Percentiles rank a stretch among this genome's conserved stretches.
Evolutionary conservation across 2,329 filamentous ascomycete genomes (phyloP).

Genomic region (Colletotrichum sp.): DNA sequence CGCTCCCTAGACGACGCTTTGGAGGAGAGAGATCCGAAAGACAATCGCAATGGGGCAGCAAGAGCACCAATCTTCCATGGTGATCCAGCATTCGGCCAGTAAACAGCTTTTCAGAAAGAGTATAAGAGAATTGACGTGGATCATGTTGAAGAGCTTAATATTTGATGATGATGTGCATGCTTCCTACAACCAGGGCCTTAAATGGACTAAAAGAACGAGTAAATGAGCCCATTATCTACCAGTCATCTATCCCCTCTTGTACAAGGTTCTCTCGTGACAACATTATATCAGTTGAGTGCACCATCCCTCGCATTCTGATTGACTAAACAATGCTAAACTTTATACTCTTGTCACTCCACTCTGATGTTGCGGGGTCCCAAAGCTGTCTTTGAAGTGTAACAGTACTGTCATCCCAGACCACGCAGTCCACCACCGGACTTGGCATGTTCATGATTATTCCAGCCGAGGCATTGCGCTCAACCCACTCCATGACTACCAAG

Average conservation of each 20-base stretch:
- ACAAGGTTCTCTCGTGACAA: neutral
- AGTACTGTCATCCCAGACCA: neutral
- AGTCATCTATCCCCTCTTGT: neutral
- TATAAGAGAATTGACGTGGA: neutral
- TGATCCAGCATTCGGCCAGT: neutral
- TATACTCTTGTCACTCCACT: neutral
- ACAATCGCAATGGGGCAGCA: neutral
- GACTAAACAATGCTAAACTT: neutral
- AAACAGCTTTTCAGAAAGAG: neutral
- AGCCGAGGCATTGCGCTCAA: neutral
- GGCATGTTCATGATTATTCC: neutral
- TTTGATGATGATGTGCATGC: neutral
- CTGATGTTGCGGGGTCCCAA: neutral
- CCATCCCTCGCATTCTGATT: neutral
- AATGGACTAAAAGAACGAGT: neutral
- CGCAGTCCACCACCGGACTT: neutral
- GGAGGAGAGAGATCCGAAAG: neutral
- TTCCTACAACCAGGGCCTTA: neutral
- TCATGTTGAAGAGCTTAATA: neutral
- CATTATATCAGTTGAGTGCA: neutral
- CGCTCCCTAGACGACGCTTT: neutral
- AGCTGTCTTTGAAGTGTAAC: neutral
- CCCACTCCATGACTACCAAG: slow-evolving; percentile 21
- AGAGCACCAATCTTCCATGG: neutral
- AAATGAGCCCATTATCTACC: neutral